Conservation (phyloP, 106 monocot genomes). For the Dendrobium chrysotoxum region DNA sequence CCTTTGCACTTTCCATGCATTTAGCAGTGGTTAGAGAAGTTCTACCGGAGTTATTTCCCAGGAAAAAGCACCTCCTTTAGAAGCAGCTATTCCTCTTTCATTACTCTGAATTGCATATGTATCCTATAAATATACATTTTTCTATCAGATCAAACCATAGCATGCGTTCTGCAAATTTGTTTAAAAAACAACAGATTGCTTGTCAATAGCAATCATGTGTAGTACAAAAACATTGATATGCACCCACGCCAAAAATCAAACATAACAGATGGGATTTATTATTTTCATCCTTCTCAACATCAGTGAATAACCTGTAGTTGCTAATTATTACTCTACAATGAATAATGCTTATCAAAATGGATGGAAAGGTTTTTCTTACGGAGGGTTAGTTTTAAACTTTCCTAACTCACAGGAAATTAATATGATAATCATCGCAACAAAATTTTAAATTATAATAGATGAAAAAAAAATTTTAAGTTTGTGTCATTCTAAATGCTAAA, state of each 20-base stretch:
- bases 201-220: not conserved
- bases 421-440: no score
- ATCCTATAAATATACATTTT: constrained; percentile 38
- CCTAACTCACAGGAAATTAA: no score
- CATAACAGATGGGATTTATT: not conserved
- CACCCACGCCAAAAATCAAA: not conserved
- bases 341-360: no score
- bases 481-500: no score
- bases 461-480: no score
- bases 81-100: constrained; percentile 84
- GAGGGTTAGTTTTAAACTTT: no score
- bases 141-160: not conserved
- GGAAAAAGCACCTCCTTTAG: constrained; percentile 63
- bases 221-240: not conserved
- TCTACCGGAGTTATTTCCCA: constrained; percentile 91
- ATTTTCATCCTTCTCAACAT: not conserved
- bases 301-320: not conserved
- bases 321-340: no score
- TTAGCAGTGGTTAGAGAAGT: constrained; percentile 1
- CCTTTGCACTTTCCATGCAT: not conserved
- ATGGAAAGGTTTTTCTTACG: no score
- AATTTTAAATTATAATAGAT: no score
- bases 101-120: constrained; percentile 87
- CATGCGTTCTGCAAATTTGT: not conserved
- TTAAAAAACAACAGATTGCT: not conserved